Evolutionary conservation across 2,329 filamentous ascomycete species (phyloP), one percentile per base, ranked within the genome.

Genomic region (Penicillium aurantiogriseum): DNA sequence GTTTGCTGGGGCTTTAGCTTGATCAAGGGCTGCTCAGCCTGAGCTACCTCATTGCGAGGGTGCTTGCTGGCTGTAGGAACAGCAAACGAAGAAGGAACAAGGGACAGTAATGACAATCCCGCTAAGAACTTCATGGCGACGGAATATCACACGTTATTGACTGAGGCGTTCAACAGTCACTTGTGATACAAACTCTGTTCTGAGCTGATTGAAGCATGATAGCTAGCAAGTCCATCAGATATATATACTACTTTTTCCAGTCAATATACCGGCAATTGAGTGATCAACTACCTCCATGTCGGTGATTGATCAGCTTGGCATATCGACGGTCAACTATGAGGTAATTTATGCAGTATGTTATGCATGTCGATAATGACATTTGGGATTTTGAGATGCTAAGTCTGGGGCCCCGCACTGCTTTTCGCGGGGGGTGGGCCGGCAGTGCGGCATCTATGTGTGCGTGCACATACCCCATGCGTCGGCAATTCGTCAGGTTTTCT

Each of bases 221-320:
- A 4, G 8, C 23, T 6, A 9, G 42, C 9, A 44, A 29, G 11
- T 11, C 13, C 13, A 2, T 17, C 4, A 9, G 4, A n/a, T 42
- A 36, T 55, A 50, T 50, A 50, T 33, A 33, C 9, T 43, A 38
- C 31, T 5, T 17, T 44, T 13, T 11, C n/a, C 3, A 23, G 17
- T 7, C 13, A 17, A 25, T 9, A 21, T 5, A 29, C 15, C 53
- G 53, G 53, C 38, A 44, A 38, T 29, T 50, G 53, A 40, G 7
- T 7, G 11, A 15, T 15, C 31, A 33, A 7, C 4, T 11, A 31
- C 23, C 31, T 38, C n/a, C 31, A 15, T 39, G n/a, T 40, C 53
- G 53, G 53, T 39, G 38, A 55, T 33, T 55, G 53, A 27, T 11
- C 29, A 29, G 23, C 53, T 55, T 55, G 53, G 53, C 53, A 29